Percentiles rank a stretch among this genome's conserved stretches.
phyloP scores from a whole-genome alignment of 1,284 basidiomycete genomes.

The Microbotryomycetes sp. region DNA sequence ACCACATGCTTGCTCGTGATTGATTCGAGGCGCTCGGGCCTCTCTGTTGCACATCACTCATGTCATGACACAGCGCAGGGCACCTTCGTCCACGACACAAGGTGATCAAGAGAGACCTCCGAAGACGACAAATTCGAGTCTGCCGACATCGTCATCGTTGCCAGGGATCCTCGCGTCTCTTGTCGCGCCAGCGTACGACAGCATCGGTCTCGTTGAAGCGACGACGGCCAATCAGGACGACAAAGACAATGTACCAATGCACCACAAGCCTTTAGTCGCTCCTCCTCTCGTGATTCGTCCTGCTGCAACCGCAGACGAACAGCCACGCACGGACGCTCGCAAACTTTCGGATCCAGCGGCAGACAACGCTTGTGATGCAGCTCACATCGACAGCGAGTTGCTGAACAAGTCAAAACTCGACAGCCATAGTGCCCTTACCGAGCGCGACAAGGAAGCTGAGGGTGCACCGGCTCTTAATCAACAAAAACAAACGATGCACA shows the following conservation, averaged over 20 bases:
- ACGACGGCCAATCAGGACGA: not conserved
- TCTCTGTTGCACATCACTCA: not conserved
- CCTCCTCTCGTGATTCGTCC: too few relatives aligned
- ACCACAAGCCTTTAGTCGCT: too few relatives aligned
- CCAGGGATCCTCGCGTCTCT: not conserved
- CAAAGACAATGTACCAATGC: not conserved
- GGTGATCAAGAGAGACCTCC: too few relatives aligned
- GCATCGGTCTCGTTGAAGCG: not conserved
- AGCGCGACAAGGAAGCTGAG: not conserved
- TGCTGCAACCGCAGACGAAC: not conserved
- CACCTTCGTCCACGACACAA: too few relatives aligned
- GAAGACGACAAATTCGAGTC: too few relatives aligned
- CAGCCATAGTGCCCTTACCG: too few relatives aligned
- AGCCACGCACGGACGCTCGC: too few relatives aligned
- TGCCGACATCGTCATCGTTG: not conserved
- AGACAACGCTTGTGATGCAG: not conserved
- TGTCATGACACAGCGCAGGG: too few relatives aligned
- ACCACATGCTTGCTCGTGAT: not conserved
- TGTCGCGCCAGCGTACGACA: not conserved
- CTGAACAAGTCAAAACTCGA: not conserved
- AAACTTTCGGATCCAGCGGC: too few relatives aligned
- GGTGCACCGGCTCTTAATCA: too few relatives aligned
- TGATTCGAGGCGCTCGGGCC: not conserved
- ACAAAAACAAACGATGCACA: not conserved
- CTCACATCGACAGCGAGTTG: not conserved